Conservation (phyloP, 2,329 filamentous ascomycete genomes). For the Penicillium corylophilum region DNA sequence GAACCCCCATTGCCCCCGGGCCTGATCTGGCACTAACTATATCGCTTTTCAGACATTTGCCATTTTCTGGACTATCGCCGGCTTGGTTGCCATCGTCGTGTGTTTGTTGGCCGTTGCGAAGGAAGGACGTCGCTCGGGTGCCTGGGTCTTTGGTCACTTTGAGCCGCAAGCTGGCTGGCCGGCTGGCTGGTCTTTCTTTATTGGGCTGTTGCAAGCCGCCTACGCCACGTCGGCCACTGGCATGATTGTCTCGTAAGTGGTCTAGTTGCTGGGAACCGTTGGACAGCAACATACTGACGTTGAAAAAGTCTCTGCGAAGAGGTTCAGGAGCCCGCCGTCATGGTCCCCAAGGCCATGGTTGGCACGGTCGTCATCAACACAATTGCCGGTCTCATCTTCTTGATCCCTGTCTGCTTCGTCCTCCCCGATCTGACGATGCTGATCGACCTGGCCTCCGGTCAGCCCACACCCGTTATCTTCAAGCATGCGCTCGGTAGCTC, state of each 20-base stretch:
- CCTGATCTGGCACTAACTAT: constrained; percentile 28
- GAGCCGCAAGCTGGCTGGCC: constrained; percentile 68
- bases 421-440: constrained; percentile 64
- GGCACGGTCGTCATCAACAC: constrained; percentile 64
- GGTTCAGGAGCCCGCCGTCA: constrained; percentile 60
- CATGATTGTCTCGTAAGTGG: constrained; percentile 72
- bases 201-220: constrained; percentile 63
- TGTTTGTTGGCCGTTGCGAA: constrained; percentile 69
- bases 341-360: constrained; percentile 68
- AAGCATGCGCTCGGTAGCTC: constrained; percentile 69
- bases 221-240: constrained; percentile 69
- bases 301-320: constrained; percentile 63
- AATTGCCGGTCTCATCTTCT: constrained; percentile 63
- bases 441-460: constrained; percentile 56
- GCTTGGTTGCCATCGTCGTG: constrained; percentile 62
- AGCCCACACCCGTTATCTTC: constrained; percentile 72
- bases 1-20: constrained; percentile 1
- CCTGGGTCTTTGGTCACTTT: constrained; percentile 55
- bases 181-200: constrained; percentile 67
- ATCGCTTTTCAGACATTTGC: constrained; percentile 64
- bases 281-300: constrained; percentile 3
- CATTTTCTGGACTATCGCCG: constrained; percentile 66
- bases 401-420: constrained; percentile 72
- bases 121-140: constrained; percentile 61
- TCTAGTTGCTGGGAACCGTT: neutral